A percentile compares a stretch with the other conserved stretches of the same genome.
Evolutionary conservation across 2,329 filamentous ascomycete genomes (phyloP).

Genomic region (Ophiocordyceps sinensis): DNA sequence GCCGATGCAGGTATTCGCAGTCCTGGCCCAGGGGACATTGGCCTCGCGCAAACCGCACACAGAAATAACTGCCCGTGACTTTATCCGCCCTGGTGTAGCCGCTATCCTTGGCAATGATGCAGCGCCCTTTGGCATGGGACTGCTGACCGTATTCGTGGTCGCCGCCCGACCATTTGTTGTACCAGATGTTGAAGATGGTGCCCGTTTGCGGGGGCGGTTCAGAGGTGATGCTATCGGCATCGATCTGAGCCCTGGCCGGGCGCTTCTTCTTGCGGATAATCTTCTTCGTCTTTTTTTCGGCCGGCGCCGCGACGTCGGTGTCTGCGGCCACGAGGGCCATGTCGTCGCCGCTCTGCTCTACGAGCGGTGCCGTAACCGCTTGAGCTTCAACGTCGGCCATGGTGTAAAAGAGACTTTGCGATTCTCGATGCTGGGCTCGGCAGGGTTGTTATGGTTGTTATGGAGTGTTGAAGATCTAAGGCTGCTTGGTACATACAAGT

Average conservation of each 20-base stretch:
- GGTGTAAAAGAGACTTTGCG: background rate
- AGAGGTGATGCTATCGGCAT: constrained; percentile 66
- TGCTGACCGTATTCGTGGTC: constrained; percentile 87
- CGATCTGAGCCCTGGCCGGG: constrained; percentile 81
- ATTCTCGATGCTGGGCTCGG: too few relatives aligned
- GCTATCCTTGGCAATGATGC: constrained; percentile 67
- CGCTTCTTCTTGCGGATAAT: constrained; percentile 83
- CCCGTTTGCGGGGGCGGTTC: constrained; percentile 86
- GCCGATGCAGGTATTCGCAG: constrained; percentile 83
- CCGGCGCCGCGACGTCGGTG: constrained; percentile 30
- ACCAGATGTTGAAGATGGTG: constrained; percentile 82
- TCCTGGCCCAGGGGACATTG: constrained; percentile 75
- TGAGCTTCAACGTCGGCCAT: constrained; percentile 17
- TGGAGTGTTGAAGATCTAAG: too few relatives aligned
- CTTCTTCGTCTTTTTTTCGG: constrained; percentile 59
- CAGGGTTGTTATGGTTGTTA: too few relatives aligned
- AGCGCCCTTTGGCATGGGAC: constrained; percentile 73
- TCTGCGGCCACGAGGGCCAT: constrained; percentile 22
- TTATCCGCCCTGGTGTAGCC: constrained; percentile 70
- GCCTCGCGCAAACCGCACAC: constrained; percentile 79
- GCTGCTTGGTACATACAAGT: too few relatives aligned
- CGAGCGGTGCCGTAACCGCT: constrained; percentile 7
- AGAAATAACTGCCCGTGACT: constrained; percentile 74
- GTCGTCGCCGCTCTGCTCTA: constrained; percentile 12
- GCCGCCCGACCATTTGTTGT: constrained; percentile 95